These are phyloP conservation scores for Ensete ventricosum DNA, from an alignment of 176 grass and related monocot genomes.

Conservation along the genomic window DNA sequence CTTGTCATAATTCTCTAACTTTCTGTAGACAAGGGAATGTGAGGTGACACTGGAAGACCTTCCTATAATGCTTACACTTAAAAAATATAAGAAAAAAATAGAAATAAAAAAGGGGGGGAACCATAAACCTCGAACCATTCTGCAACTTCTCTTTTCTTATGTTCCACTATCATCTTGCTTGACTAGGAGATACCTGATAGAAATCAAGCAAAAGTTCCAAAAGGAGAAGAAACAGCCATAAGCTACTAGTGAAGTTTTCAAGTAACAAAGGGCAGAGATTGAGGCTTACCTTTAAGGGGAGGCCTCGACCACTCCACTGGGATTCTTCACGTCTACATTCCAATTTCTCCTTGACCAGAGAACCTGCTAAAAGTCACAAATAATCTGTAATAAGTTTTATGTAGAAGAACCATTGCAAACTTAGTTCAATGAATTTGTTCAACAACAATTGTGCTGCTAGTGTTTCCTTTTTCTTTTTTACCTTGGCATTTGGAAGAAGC, in stretches of 20 bases:
- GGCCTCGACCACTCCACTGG: not conserved
- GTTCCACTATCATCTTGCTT: not conserved
- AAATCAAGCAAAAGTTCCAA: not conserved
- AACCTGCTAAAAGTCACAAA: not conserved
- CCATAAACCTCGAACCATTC: not conserved
- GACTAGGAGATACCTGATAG: not conserved
- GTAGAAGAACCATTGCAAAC: not conserved
- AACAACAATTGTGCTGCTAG: not conserved
- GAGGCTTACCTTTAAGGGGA: not conserved
- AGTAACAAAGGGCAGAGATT: not conserved
- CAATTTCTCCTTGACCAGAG: not conserved
- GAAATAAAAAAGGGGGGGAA: not conserved
- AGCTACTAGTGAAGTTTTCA: not conserved
- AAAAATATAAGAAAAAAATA: not conserved
- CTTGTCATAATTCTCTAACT: not conserved
- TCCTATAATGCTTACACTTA: not conserved
- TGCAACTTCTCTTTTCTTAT: not conserved
- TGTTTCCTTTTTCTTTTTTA: not conserved
- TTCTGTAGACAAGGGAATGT: not conserved
- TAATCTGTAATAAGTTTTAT: not conserved
- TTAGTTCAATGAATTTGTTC: not conserved
- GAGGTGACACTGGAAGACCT: not conserved
- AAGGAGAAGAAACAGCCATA: not conserved
- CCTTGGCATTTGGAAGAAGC: constrained; percentile 11
- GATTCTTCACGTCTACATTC: not conserved